Conservation (phyloP, 495 filamentous ascomycete species). For the Podospora fimiseda region DNA sequence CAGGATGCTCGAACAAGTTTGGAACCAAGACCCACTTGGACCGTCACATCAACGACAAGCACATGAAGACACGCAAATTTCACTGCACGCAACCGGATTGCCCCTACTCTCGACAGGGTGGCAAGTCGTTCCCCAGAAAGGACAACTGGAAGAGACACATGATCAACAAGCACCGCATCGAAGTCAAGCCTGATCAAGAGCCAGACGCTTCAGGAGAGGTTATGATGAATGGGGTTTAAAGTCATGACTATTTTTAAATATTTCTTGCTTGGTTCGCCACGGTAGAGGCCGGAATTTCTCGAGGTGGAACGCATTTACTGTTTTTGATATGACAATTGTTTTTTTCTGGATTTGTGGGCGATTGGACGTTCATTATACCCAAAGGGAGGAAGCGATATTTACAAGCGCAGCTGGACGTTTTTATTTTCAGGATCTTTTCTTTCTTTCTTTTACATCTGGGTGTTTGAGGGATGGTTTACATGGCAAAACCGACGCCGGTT, state of each 20-base stretch:
- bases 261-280: not conserved
- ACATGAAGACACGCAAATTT: slow-evolving; percentile 43
- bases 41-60: slow-evolving; percentile 47
- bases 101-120: slow-evolving; percentile 38
- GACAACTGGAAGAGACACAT: slow-evolving; percentile 49
- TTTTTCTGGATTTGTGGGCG: not conserved
- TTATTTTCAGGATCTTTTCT: not conserved
- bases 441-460: too few species aligned
- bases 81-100: slow-evolving; percentile 41
- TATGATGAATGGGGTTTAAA: slow-evolving; percentile 14
- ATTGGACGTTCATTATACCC: not conserved
- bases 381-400: not conserved
- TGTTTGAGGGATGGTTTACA: not conserved
- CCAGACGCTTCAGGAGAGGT: slow-evolving; percentile 23
- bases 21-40: slow-evolving; percentile 49
- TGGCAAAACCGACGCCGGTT: not conserved
- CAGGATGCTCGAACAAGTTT: slow-evolving; percentile 38
- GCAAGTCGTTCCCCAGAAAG: slow-evolving; percentile 46
- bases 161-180: slow-evolving; percentile 41
- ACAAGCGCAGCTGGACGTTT: not conserved
- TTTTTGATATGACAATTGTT: not conserved
- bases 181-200: slow-evolving; percentile 22
- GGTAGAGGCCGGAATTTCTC: too few species aligned
- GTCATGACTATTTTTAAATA: not conserved
- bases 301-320: not conserved